phyloP scores from a whole-genome alignment of 257 asterid species.

The Forsythia suspensa region DNA sequence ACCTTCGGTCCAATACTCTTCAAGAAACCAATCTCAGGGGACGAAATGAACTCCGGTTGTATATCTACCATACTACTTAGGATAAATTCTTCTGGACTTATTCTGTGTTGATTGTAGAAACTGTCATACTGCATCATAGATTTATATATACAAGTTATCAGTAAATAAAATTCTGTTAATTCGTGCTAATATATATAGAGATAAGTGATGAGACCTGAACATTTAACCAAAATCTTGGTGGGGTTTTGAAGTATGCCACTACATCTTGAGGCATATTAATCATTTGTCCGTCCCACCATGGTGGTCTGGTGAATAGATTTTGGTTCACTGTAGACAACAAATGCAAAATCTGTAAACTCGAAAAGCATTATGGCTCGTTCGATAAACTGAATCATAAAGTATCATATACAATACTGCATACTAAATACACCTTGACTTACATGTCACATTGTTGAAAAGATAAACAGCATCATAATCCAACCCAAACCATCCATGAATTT shows the following conservation, averaged over 20 bases:
- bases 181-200: neutral
- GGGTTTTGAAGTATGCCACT: neutral
- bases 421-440: slow-evolving; percentile 37
- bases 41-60: slow-evolving; percentile 75
- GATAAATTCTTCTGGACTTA: slow-evolving; percentile 41
- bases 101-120: slow-evolving; percentile 70
- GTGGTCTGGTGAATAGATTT: slow-evolving; percentile 45
- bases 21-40: slow-evolving; percentile 92
- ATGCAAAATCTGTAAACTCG: neutral
- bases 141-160: neutral
- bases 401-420: neutral
- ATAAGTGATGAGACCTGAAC: neutral
- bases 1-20: slow-evolving; percentile 48
- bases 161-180: neutral
- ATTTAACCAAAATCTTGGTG: neutral
- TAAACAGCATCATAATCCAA: slow-evolving; percentile 48
- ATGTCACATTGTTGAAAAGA: slow-evolving; percentile 39
- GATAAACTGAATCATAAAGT: too few relatives aligned
- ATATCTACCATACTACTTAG: slow-evolving; percentile 17
- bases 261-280: slow-evolving; percentile 15
- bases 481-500: slow-evolving; percentile 66
- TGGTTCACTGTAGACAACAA: slow-evolving; percentile 48
- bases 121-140: slow-evolving; percentile 49
- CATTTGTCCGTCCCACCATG: slow-evolving; percentile 19
- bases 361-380: neutral